Percentiles rank a stretch among this genome's conserved stretches.
Conservation (phyloP, 345 rosid genomes). For the Pseudoturritis turrita region DNA sequence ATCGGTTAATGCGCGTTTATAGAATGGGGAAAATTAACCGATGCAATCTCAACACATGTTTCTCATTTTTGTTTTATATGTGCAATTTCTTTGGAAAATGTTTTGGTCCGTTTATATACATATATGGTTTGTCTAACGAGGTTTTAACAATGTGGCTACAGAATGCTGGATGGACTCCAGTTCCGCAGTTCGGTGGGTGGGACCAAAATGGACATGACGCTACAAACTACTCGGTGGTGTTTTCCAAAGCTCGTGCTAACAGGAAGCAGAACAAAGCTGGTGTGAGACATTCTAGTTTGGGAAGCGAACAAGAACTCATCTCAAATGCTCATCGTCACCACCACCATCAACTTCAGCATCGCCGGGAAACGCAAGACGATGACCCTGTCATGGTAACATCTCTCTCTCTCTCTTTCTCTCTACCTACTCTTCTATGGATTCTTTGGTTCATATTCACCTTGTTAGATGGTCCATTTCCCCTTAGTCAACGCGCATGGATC, state of each 20-base stretch:
- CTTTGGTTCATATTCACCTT: constrained; percentile 16
- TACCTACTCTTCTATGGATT: not conserved
- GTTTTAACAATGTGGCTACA: constrained; percentile 16
- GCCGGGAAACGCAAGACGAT: constrained; percentile 31
- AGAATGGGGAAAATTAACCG: constrained; percentile 28
- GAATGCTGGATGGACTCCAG: constrained; percentile 44
- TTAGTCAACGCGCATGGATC: constrained; percentile 45
- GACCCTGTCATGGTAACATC: constrained; percentile 49
- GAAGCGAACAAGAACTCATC: constrained; percentile 46
- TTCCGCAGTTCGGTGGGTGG: constrained; percentile 89
- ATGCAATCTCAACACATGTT: constrained; percentile 6
- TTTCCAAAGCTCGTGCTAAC: constrained; percentile 60
- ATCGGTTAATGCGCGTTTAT: constrained; percentile 27
- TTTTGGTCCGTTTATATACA: not conserved
- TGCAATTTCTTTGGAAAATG: not conserved
- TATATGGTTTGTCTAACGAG: not conserved
- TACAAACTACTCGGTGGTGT: constrained; percentile 61
- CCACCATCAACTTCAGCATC: constrained; percentile 27
- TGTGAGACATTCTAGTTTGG: constrained; percentile 42
- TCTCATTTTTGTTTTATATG: not conserved
- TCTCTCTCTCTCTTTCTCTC: not conserved
- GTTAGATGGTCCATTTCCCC: constrained; percentile 38
- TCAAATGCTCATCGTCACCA: constrained; percentile 21
- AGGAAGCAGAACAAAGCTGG: constrained; percentile 58
- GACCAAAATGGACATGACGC: constrained; percentile 43